These are phyloP conservation scores for Neurospora sp. DNA, from an alignment of 495 filamentous ascomycete species.

Conservation along the genomic window DNA sequence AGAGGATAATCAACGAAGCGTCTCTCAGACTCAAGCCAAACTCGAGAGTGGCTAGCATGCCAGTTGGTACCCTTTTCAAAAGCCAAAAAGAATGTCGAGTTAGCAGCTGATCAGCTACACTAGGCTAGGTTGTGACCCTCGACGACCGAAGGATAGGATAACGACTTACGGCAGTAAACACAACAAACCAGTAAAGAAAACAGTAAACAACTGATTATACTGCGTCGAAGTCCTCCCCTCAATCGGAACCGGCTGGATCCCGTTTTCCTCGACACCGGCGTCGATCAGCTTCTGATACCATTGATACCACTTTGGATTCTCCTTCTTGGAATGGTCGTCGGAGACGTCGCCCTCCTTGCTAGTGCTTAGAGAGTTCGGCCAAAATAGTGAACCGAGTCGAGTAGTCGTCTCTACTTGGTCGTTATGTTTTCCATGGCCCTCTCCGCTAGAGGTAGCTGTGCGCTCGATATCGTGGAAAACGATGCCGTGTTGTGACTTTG, in stretches of 20 bases:
- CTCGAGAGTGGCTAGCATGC: slow-evolving; percentile 39
- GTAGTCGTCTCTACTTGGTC: background rate
- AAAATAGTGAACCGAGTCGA: background rate
- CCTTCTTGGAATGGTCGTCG: slow-evolving; percentile 16
- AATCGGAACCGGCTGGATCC: slow-evolving; percentile 43
- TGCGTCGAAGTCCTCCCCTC: slow-evolving; percentile 40
- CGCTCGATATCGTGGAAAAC: background rate
- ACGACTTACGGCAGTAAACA: slow-evolving; percentile 33
- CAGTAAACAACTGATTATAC: slow-evolving; percentile 41
- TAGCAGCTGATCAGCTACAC: background rate
- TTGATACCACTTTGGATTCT: slow-evolving; percentile 26
- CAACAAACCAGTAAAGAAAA: slow-evolving; percentile 35
- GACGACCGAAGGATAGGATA: background rate
- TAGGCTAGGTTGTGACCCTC: background rate
- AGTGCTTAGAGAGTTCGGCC: background rate
- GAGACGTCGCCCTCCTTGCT: slow-evolving; percentile 24
- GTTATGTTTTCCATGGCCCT: background rate
- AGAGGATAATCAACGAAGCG: slow-evolving; percentile 44
- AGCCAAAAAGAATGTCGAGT: background rate
- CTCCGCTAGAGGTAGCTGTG: background rate
- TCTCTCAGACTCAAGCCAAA: slow-evolving; percentile 45
- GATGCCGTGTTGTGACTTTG: background rate
- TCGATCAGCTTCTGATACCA: slow-evolving; percentile 34
- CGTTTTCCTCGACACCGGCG: slow-evolving; percentile 39
- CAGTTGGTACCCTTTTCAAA: slow-evolving; percentile 36